phyloP scores from a whole-genome alignment of 805 yeast genomes.

The Yarrowia bubula region DNA sequence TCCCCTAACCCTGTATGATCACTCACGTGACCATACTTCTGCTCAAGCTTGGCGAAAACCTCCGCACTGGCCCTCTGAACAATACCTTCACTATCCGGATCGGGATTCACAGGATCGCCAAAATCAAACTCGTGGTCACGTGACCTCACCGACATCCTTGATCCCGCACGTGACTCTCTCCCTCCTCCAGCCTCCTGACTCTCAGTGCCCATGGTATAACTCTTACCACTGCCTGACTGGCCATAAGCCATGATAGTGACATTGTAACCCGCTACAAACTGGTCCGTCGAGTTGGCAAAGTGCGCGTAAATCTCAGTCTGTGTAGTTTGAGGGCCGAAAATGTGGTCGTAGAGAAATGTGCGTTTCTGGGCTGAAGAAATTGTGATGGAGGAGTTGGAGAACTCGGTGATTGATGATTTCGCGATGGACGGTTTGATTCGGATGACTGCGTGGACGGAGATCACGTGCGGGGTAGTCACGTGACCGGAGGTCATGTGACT shows the following conservation, averaged over 20 bases:
- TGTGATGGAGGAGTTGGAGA: background rate
- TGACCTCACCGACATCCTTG: background rate
- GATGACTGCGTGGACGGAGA: slow-evolving; percentile 14
- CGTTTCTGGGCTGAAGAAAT: slow-evolving; percentile 19
- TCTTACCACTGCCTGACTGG: slow-evolving; percentile 42
- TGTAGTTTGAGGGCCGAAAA: slow-evolving; percentile 31
- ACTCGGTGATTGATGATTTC: background rate
- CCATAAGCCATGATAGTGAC: slow-evolving; percentile 38
- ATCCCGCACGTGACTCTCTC: background rate
- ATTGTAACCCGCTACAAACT: slow-evolving; percentile 33
- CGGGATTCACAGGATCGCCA: background rate
- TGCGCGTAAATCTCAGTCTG: slow-evolving; percentile 31
- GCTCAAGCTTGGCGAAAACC: slow-evolving; percentile 27
- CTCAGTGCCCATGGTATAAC: slow-evolving; percentile 45
- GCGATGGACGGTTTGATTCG: slow-evolving; percentile 11
- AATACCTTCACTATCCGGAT: slow-evolving; percentile 48
- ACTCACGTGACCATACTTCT: background rate
- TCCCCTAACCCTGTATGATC: background rate
- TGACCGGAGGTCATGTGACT: background rate
- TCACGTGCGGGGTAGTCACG: background rate
- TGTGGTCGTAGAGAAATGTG: slow-evolving; percentile 31
- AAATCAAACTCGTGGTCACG: background rate
- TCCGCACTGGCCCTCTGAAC: slow-evolving; percentile 46
- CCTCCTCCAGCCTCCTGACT: background rate
- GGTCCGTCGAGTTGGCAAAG: slow-evolving; percentile 22